Percentiles rank a stretch among this genome's conserved stretches.
These are phyloP conservation scores for Leptosphaerulina australis DNA, from an alignment of 2,329 filamentous ascomycete genomes.

Conservation along the genomic window DNA sequence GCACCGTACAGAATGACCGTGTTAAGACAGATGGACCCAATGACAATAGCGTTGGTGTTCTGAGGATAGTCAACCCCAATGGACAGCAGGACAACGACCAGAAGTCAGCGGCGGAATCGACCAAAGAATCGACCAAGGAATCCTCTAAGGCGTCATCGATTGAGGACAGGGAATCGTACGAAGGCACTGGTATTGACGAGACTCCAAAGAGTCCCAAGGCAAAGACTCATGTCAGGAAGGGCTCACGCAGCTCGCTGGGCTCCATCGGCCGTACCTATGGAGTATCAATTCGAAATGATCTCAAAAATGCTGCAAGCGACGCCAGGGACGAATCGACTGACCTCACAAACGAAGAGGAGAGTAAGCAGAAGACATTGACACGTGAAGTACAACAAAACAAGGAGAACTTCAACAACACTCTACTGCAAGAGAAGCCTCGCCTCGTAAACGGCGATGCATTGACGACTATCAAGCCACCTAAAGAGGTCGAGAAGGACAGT, in stretches of 20 bases:
- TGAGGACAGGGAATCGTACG: conserved; percentile 32
- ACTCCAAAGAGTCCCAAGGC: conserved; percentile 42
- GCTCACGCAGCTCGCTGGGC: conserved; percentile 40
- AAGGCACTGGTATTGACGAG: conserved; percentile 42
- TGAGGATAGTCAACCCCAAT: conserved; percentile 16
- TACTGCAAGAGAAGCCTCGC: conserved; percentile 13
- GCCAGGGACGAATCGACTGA: neutral
- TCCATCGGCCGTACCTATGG: conserved; percentile 39
- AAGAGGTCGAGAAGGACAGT: conserved; percentile 46
- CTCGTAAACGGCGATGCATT: conserved; percentile 51
- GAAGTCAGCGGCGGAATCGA: conserved; percentile 3
- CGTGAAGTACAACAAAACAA: neutral
- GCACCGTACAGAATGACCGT: conserved; percentile 7
- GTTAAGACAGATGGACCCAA: conserved; percentile 25
- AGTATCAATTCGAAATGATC: conserved; percentile 25
- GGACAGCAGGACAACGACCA: conserved; percentile 19
- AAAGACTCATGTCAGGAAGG: conserved; percentile 37
- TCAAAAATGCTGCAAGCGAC: neutral
- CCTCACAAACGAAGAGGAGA: neutral
- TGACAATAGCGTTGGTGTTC: conserved; percentile 8
- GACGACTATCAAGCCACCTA: conserved; percentile 52
- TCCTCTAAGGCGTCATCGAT: conserved; percentile 10
- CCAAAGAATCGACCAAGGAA: conserved; percentile 9
- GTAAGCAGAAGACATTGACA: neutral
- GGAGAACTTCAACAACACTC: neutral